Evolutionary conservation across 495 filamentous ascomycete species (phyloP).

Genomic region (Xylaria flabelliformis): DNA sequence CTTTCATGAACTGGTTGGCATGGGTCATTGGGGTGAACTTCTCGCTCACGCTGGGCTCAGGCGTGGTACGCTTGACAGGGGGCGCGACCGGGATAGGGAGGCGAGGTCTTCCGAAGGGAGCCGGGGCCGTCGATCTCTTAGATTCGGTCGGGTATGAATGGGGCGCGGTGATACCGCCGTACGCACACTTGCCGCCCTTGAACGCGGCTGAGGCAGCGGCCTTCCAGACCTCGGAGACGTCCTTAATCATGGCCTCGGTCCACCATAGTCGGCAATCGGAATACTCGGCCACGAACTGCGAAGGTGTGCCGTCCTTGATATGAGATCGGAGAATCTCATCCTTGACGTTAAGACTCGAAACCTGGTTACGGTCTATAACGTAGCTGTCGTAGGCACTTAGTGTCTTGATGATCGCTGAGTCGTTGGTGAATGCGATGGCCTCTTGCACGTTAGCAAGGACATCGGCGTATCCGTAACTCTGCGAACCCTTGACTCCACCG

Average conservation of each 20-base stretch:
- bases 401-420: conserved; percentile 50
- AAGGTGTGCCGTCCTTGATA: conserved; percentile 46
- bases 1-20: conserved; percentile 42
- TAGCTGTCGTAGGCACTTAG: conserved; percentile 58
- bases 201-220: conserved; percentile 49
- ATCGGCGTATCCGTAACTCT: conserved; percentile 37
- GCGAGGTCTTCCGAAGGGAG: conserved; percentile 36
- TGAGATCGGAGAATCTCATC: conserved; percentile 47
- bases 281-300: conserved; percentile 61
- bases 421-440: conserved; percentile 40
- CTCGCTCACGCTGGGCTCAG: conserved; percentile 29
- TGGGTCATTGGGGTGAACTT: conserved; percentile 30
- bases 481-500: conserved; percentile 64
- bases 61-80: conserved; percentile 16
- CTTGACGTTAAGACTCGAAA: conserved; percentile 47
- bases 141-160: conserved; percentile 27
- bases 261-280: conserved; percentile 64
- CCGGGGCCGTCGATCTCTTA: conserved; percentile 27
- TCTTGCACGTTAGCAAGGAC: conserved; percentile 43
- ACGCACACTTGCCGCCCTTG: conserved; percentile 44
- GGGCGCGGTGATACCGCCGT: conserved; percentile 32
- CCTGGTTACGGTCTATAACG: conserved; percentile 36
- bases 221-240: conserved; percentile 57
- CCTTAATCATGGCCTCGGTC: conserved; percentile 56
- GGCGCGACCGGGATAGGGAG: conserved; percentile 25